These are phyloP conservation scores for Pyronema domesticum DNA, from an alignment of 495 filamentous ascomycete genomes.

Conservation along the genomic window DNA sequence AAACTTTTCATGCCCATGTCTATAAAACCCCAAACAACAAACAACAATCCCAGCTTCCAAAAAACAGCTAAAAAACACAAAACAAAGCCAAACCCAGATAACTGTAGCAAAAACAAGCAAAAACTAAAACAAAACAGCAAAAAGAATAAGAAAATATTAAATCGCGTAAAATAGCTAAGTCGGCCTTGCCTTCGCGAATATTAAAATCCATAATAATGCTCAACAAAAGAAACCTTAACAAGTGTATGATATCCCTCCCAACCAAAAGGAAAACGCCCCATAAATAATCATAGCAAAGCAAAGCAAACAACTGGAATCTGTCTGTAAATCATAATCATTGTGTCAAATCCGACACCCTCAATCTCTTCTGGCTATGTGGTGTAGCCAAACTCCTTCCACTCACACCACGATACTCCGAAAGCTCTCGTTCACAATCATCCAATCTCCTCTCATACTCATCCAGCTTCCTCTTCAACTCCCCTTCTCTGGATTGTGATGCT, in stretches of 20 bases:
- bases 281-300: background rate
- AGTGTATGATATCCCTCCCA: background rate
- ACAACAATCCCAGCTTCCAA: too few relatives aligned
- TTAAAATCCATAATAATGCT: background rate
- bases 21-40: too few relatives aligned
- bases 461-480: slow-evolving; percentile 63
- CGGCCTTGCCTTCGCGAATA: background rate
- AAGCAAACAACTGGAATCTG: background rate
- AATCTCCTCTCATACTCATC: slow-evolving; percentile 49
- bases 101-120: too few relatives aligned
- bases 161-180: too few relatives aligned
- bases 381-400: background rate
- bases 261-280: background rate
- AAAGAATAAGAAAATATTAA: too few relatives aligned
- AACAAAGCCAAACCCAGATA: too few relatives aligned
- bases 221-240: background rate
- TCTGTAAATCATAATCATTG: slow-evolving; percentile 6
- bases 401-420: slow-evolving; percentile 29
- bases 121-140: too few relatives aligned
- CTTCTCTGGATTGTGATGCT: slow-evolving; percentile 56
- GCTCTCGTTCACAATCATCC: slow-evolving; percentile 46
- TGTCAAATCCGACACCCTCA: slow-evolving; percentile 24
- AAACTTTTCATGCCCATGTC: too few relatives aligned
- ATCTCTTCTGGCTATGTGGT: slow-evolving; percentile 15
- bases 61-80: too few relatives aligned